Percentiles rank a stretch among this genome's conserved stretches.
Evolutionary conservation across 306 rosid genomes (phyloP).

Genomic region (Geum urbanum): DNA sequence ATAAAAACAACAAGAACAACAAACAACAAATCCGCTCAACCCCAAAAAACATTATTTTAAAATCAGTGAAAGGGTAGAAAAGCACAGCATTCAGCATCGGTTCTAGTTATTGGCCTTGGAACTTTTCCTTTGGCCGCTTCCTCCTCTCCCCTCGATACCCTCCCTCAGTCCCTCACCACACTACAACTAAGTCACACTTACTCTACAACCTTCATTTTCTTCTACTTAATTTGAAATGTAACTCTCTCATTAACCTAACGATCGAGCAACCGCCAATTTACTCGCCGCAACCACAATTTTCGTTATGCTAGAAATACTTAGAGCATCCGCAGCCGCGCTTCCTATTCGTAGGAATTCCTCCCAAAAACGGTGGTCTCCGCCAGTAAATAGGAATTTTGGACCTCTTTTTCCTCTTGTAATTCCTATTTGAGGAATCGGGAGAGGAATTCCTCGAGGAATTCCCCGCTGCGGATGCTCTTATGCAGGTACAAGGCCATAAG

Average conservation of each 20-base stretch:
- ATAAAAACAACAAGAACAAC: constrained; percentile 46
- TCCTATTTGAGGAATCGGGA: no score
- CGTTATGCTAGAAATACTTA: no score
- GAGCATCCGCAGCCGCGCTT: no score
- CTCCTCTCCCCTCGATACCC: constrained; percentile 49
- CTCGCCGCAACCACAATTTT: not conserved
- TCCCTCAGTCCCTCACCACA: not conserved
- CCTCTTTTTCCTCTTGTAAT: no score
- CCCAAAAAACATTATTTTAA: constrained; percentile 43
- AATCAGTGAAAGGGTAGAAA: constrained; percentile 41
- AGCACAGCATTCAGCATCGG: constrained; percentile 51
- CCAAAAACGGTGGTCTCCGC: no score
- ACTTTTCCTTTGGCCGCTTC: constrained; percentile 70
- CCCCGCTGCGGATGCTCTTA: no score
- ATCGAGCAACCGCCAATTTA: no score
- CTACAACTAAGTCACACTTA: no score
- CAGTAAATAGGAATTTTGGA: no score
- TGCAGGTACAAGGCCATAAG: no score
- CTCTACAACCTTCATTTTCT: constrained; percentile 7
- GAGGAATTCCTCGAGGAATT: no score
- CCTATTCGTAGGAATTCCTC: no score
- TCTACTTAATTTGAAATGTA: not conserved
- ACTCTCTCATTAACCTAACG: constrained; percentile 18
- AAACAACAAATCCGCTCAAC: constrained; percentile 49
- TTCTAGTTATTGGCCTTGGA: constrained; percentile 72